phyloP scores from a whole-genome alignment of 805 yeast species.

The Lipomyces sp. region DNA sequence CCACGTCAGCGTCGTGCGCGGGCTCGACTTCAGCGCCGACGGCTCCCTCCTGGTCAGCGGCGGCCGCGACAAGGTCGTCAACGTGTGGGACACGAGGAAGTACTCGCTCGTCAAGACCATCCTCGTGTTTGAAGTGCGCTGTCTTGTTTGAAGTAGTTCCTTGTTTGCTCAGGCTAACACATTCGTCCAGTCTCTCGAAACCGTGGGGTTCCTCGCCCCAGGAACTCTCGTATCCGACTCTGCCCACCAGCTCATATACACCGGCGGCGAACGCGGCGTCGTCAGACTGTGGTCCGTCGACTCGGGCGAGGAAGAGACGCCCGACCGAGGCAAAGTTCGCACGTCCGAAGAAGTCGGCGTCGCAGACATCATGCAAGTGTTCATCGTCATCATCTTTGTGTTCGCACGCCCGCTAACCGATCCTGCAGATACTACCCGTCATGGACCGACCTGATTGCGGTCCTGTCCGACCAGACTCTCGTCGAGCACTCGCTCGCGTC shows the following conservation, averaged over 20 bases:
- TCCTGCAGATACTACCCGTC: slow-evolving; percentile 30
- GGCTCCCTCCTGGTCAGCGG: slow-evolving; percentile 67
- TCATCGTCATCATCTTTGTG: background rate
- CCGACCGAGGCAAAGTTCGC: slow-evolving; percentile 40
- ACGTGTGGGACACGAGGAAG: slow-evolving; percentile 54
- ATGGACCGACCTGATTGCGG: slow-evolving; percentile 44
- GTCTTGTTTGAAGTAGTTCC: background rate
- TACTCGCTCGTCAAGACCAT: slow-evolving; percentile 61
- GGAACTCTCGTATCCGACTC: slow-evolving; percentile 12
- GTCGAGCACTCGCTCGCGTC: slow-evolving; percentile 45
- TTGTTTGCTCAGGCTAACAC: background rate
- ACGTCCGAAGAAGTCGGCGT: slow-evolving; percentile 73
- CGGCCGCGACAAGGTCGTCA: slow-evolving; percentile 80
- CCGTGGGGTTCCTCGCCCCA: slow-evolving; percentile 38
- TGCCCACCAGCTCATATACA: slow-evolving; percentile 43
- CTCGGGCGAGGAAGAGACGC: slow-evolving; percentile 48
- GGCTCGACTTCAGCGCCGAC: slow-evolving; percentile 58
- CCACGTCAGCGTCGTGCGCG: slow-evolving; percentile 83
- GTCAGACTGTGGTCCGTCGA: slow-evolving; percentile 61
- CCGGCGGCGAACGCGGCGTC: slow-evolving; percentile 77
- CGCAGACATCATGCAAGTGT: slow-evolving; percentile 48
- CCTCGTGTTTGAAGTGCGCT: slow-evolving; percentile 54
- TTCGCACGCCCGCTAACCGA: background rate
- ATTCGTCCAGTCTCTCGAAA: slow-evolving; percentile 36
- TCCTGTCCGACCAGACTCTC: slow-evolving; percentile 82